phyloP scores from a whole-genome alignment of 257 asterid species.

The Primulina tabacum region DNA sequence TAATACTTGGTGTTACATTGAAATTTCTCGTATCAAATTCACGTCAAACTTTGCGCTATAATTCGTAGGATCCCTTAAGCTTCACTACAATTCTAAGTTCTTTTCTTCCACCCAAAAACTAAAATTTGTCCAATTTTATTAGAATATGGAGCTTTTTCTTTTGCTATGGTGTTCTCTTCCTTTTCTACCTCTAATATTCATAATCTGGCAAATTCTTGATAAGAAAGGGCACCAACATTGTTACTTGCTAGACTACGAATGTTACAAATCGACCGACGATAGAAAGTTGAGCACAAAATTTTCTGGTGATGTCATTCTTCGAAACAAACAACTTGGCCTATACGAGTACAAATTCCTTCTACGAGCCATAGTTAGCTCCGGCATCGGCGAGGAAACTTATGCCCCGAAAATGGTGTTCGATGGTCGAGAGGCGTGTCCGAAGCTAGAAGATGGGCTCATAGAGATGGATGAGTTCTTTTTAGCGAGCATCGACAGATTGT shows the following conservation, averaged over 20 bases:
- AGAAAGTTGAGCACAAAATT: neutral
- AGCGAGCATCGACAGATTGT: constrained; percentile 40
- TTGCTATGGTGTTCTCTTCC: neutral
- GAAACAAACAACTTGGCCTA: constrained; percentile 33
- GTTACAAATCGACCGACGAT: neutral
- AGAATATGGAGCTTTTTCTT: neutral
- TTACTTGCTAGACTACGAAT: neutral
- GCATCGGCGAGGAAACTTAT: constrained; percentile 89
- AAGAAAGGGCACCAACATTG: neutral
- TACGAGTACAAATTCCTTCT: constrained; percentile 68
- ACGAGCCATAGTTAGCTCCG: constrained; percentile 80
- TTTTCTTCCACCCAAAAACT: no score
- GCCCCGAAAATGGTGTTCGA: constrained; percentile 70
- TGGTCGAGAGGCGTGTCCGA: constrained; percentile 57
- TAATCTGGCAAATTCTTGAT: neutral
- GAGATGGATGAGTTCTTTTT: constrained; percentile 84
- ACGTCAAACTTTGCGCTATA: no score
- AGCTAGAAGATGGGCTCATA: constrained; percentile 41
- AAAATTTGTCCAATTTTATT: neutral
- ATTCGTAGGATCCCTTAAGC: no score
- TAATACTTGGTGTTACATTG: no score
- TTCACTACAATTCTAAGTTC: no score
- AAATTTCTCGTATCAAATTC: no score
- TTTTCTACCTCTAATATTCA: neutral
- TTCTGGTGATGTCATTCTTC: neutral